Evolutionary conservation across 371 early-diverging fungal species (phyloP), one percentile per base, ranked within the genome.

Genomic region (Lichtheimia ramosa): DNA sequence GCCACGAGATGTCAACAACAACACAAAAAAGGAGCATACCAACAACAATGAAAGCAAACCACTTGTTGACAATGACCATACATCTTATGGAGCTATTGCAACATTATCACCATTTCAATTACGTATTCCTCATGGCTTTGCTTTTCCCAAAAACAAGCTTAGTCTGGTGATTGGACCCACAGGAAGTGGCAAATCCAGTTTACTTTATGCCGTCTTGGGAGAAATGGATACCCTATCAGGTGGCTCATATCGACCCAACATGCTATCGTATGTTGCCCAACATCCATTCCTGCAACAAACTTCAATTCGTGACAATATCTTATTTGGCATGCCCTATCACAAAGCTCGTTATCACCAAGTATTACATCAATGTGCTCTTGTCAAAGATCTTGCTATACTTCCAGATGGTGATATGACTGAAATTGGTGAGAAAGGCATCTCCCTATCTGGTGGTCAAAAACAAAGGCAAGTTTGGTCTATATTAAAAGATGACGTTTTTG

Each of bases 281-380:
- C 71, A 86, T 48, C 91, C 95, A 2, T 95, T 92, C 87, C 74
- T 94, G 34, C 86, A 84, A 51, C 92, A 94, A 58, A 90, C 85
- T 14, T 83, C 92, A 0, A 84, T 95, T 41, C 83, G 89, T 42
- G 89, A 93, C 49, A 96, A 96, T 62, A 91, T 96, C 51, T 64
- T 93, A 34, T 96, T 96, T 72, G 95, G 95, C 43, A 66, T 79
- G 52, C 71, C 71, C 6, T 93, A 78, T 54, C 84, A 91, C 49
- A 69, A 74, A 39, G 79, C 66, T 3, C 82, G 89, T 15, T 92
- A 92, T 61, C 80, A 83, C 41, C 74, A 83, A 53, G 86, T 89
- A 2, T 62, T 92, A n/a, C 67, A 71, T 5, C 74, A 74, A 24
- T 89, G 89, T 46, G 89, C 89, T 10, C 68, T 90, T 50, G 74